Percentiles rank a stretch among this genome's conserved stretches.
phyloP scores from a whole-genome alignment of 768 basidiomycete species.

The Exsudoporus frostii region DNA sequence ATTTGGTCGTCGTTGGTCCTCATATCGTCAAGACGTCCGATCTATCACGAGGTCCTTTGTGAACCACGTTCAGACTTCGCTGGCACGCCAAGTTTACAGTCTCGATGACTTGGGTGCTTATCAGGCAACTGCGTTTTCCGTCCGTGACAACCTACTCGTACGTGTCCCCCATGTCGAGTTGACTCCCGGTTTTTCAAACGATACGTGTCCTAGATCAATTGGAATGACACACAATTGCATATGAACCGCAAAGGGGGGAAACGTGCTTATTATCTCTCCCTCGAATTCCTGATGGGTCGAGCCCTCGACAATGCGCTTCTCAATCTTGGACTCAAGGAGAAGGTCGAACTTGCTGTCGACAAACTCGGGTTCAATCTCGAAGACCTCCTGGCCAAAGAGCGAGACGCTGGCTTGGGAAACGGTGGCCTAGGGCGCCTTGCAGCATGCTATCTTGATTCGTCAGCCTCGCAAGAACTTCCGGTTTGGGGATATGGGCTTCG shows the following conservation, averaged over 20 bases:
- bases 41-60: slow-evolving; percentile 74
- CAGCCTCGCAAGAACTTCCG: slow-evolving; percentile 85
- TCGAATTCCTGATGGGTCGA: slow-evolving; percentile 89
- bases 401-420: slow-evolving; percentile 93
- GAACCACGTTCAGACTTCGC: slow-evolving; percentile 81
- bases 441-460: slow-evolving; percentile 96
- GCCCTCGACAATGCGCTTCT: slow-evolving; percentile 80
- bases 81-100: slow-evolving; percentile 90
- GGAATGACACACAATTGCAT: slow-evolving; percentile 78
- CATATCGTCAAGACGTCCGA: slow-evolving; percentile 44
- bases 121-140: slow-evolving; percentile 86
- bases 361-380: slow-evolving; percentile 89
- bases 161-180: slow-evolving; percentile 15
- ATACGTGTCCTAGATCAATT: slow-evolving; percentile 55
- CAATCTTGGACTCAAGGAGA: slow-evolving; percentile 80
- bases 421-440: slow-evolving; percentile 95
- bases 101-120: slow-evolving; percentile 85
- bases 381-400: slow-evolving; percentile 82
- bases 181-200: neutral
- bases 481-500: slow-evolving; percentile 94
- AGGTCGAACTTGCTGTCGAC: slow-evolving; percentile 63
- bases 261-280: slow-evolving; percentile 91
- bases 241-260: slow-evolving; percentile 83
- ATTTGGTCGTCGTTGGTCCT: slow-evolving; percentile 6
- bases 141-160: slow-evolving; percentile 84